Evolutionary conservation across 441 rosid genomes (phyloP), one percentile per base, ranked within the genome.

Genomic region (Mallotus repandus): DNA sequence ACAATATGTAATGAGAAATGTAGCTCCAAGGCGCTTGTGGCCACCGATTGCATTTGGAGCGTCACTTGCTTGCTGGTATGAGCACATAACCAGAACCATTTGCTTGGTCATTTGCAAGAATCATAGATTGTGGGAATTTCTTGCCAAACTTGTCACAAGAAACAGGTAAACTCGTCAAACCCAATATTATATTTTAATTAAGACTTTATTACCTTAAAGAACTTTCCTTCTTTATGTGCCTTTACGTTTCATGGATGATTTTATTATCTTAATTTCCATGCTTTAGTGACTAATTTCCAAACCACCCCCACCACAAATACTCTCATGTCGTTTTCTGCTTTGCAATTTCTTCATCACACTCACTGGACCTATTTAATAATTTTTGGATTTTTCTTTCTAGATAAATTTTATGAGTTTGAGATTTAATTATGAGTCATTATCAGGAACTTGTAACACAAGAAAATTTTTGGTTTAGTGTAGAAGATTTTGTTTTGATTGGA

Each of bases 1-100:
- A 3, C 96, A 91, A 70, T 88, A 92, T 53, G 90, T 91, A 41
- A 89, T 95, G 98, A 85, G 91, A 74, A 91, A 56, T 78, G 64
- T 95, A 53, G 99, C 97, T 0, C 98, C 99, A 4, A 81, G 96
- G 73, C 88, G 83, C 45, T 89, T 93, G 72, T 95, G 99, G 98
- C 98, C 99, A 25, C 82, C 75, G 1, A 91, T 95, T 69, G 86
- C 91, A 18, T 93, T 95, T 49, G 97, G 93, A 12, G 89, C 97
- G 21, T 95, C 99, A 0, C 78, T 91, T 7, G 96, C 88, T 11
- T 87, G 96, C 79, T 95, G 99, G 97, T 95, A 95, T 62, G 98
- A 95, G 86, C 99, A 95, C 78, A 83, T 95, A 54, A 82, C 86
- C 64, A 89, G 99, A 73, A 89, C 98, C 21, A 79, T 89, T 45